Conservation (phyloP, 768 basidiomycete species). For the Mrakia frigida region DNA sequence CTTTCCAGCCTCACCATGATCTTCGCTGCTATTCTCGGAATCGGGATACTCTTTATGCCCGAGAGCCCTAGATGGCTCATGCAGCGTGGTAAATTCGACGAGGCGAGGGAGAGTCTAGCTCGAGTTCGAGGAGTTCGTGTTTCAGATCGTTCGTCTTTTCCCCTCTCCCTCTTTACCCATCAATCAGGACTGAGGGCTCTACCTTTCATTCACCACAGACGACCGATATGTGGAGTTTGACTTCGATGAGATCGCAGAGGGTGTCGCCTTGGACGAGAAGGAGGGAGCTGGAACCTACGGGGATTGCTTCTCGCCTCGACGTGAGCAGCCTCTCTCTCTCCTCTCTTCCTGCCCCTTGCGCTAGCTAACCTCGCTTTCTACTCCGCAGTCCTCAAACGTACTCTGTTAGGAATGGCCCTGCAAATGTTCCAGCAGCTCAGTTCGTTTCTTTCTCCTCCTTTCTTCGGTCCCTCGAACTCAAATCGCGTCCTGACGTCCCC, state of each 20-base stretch:
- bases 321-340: too few species aligned
- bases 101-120: conserved; percentile 45
- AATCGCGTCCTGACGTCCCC: not conserved
- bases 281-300: conserved; percentile 28
- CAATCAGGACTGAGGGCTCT: not conserved
- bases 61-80: conserved; percentile 57
- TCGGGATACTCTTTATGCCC: conserved; percentile 53
- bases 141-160: conserved; percentile 3
- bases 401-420: conserved; percentile 53
- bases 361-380: too few species aligned
- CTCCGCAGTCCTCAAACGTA: conserved; percentile 61
- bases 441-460: conserved; percentile 48
- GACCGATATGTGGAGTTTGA: conserved; percentile 38
- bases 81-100: conserved; percentile 49
- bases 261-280: conserved; percentile 68
- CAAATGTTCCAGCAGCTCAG: conserved; percentile 70
- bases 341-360: too few species aligned
- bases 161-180: not conserved
- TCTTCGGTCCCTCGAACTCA: not conserved
- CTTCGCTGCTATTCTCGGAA: conserved; percentile 1
- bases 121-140: conserved; percentile 27
- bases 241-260: conserved; percentile 45
- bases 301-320: conserved; percentile 22
- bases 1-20: not conserved
- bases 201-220: conserved; percentile 11